Evolutionary conservation across 2,329 filamentous ascomycete species (phyloP).

Genomic region (Hawksworthiomyces lignivorus): DNA sequence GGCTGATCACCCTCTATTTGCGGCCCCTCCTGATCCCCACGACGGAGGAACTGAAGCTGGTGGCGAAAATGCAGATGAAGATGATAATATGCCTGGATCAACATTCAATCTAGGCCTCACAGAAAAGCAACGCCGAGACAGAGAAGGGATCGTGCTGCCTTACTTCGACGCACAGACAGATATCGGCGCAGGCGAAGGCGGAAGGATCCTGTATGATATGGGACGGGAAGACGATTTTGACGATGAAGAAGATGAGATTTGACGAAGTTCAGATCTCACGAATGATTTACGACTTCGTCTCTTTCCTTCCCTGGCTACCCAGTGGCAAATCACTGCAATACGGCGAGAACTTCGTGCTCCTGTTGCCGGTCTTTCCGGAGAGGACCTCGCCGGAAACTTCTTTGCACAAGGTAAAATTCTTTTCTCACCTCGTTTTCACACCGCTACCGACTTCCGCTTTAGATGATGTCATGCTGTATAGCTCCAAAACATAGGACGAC

Average conservation of each 20-base stretch:
- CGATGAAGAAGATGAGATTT: constrained; percentile 66
- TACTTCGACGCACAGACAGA: constrained; percentile 95
- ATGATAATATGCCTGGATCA: constrained; percentile 53
- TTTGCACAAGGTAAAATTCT: too few relatives aligned
- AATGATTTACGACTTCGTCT: too few relatives aligned
- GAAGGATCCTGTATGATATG: constrained; percentile 94
- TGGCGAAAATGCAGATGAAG: constrained; percentile 25
- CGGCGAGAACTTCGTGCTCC: too few relatives aligned
- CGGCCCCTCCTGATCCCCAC: constrained; percentile 33
- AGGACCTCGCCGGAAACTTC: too few relatives aligned
- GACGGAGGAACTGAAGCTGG: constrained; percentile 23
- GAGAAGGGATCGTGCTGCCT: constrained; percentile 84
- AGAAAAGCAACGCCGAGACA: constrained; percentile 78
- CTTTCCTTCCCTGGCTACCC: too few relatives aligned
- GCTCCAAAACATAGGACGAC: too few relatives aligned
- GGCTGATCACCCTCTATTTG: constrained; percentile 69
- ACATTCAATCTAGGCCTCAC: constrained; percentile 85
- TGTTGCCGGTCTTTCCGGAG: too few relatives aligned
- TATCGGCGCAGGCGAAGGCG: constrained; percentile 71
- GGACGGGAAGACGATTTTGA: constrained; percentile 86
- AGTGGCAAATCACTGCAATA: too few relatives aligned
- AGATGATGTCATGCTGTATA: too few relatives aligned
- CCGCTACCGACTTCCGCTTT: too few relatives aligned
- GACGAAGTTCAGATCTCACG: too few relatives aligned
- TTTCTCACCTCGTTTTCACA: too few relatives aligned